Evolutionary conservation across 169 alveolate genomes (phyloP).

Genomic region (Cardiosporidium cionae): DNA sequence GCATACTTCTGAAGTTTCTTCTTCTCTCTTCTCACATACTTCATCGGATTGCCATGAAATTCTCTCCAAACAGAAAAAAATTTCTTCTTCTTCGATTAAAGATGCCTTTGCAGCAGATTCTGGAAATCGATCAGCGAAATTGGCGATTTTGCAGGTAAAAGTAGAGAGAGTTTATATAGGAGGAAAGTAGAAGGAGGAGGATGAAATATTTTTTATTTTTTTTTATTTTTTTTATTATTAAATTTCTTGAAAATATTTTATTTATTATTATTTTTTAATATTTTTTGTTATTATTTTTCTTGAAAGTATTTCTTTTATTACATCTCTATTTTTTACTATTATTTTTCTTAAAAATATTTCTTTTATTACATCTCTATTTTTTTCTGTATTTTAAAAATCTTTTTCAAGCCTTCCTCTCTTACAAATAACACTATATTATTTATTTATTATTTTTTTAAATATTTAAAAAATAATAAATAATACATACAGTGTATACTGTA

Average conservation of each 20-base stretch:
- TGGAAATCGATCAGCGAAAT: conserved; percentile 6
- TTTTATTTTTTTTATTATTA: neutral
- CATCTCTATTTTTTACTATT: neutral
- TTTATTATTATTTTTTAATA: neutral
- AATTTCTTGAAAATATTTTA: neutral
- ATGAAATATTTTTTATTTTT: neutral
- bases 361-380: neutral
- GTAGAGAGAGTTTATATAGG: neutral
- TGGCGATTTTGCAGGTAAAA: conserved; percentile 4
- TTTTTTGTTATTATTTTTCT: neutral
- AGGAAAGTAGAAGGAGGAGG: neutral
- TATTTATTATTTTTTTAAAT: neutral
- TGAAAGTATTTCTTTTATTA: too few species aligned
- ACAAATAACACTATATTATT: neutral
- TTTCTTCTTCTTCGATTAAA: neutral
- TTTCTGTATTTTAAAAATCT: neutral
- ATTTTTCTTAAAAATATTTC: neutral
- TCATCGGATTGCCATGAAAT: neutral
- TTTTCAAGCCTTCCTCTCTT: neutral
- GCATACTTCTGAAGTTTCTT: neutral
- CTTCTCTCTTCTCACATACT: neutral
- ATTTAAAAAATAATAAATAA: too few species aligned
- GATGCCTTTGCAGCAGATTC: neutral
- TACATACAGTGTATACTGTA: too few species aligned
- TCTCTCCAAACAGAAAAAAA: neutral